Base-by-base conservation (phyloP, 306 rosid species). In the Cyamopsis tetragonoloba region DNA sequence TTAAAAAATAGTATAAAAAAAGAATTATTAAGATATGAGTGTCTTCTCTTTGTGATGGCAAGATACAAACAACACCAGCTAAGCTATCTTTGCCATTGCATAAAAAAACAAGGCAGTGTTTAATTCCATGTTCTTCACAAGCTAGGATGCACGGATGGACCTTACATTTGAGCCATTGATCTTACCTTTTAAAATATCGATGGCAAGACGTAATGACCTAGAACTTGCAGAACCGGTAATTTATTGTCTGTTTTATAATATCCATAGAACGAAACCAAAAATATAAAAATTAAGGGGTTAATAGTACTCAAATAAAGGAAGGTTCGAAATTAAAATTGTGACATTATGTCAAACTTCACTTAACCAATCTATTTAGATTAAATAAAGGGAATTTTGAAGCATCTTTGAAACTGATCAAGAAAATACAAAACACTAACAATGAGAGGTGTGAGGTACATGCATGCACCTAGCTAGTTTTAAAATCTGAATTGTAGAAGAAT, bases 21-120 rank as follows among this genome's bases (percentile, higher is more conserved):
- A 12, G 59, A 66, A 69, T 6, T 51, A 32, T 23, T 6, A 64
- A 77, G 72, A 83, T 81, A 76, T 39, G 78, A 43, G 77, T 85
- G 85, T 53, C 68, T 62, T 68, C 82, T 72, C 56, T 37, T 74
- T 79, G 54, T 23, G 79, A 66, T 72, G 78, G 57, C 76, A 76
- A 77, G 71, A 87, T 75, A 81, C 92, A 75, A 77, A 75, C 76
- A 73, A 24, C 20, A 24, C 80, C 95, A 88, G 91, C 96, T 86
- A 63, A 82, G 75, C 83, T 54, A 35, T 71, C 43, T 41, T 42
- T 58, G 38, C 28, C 14, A 66, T 79, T 74, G 19, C 77, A 78
- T 80, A 68, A 54, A 77, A 73, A 70, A 59, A 47, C 58, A 75
- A 50, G 63, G 34, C 38, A 58, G 0, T 6, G 19, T 62, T 55